Percentiles rank a stretch among this genome's conserved stretches.
These are phyloP conservation scores for Leccinum broughii DNA, from an alignment of 768 basidiomycete species.

Conservation along the genomic window DNA sequence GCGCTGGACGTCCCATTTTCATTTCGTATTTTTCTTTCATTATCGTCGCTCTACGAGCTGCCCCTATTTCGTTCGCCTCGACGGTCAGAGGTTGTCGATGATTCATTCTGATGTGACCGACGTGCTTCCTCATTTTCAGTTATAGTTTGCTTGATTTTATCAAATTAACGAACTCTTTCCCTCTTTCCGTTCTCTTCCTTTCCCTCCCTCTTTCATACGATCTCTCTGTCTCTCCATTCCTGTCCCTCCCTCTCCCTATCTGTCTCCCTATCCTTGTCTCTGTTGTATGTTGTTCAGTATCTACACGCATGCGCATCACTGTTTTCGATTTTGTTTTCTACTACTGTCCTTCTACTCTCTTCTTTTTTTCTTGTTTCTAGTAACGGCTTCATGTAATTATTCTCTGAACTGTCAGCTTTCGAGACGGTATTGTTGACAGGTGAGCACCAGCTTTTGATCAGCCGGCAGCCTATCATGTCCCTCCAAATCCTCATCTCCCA, in stretches of 20 bases:
- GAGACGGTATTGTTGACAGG: no score
- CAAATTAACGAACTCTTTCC: not conserved
- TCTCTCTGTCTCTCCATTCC: not conserved
- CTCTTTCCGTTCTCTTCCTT: not conserved
- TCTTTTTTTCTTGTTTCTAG: not conserved
- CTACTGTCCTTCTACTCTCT: not conserved
- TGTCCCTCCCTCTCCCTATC: not conserved
- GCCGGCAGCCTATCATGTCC: no score
- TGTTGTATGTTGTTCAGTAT: slow-evolving; percentile 20
- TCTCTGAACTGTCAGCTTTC: no score
- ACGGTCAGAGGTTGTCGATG: not conserved
- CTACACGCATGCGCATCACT: slow-evolving; percentile 4
- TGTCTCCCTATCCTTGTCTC: not conserved
- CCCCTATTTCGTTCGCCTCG: no score
- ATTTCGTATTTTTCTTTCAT: not conserved
- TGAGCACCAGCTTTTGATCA: no score
- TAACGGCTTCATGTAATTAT: no score
- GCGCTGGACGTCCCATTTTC: not conserved
- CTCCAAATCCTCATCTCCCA: no score
- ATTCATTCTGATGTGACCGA: not conserved
- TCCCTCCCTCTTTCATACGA: not conserved
- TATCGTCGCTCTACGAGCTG: not conserved
- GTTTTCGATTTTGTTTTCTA: not conserved
- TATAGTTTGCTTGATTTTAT: slow-evolving; percentile 8
- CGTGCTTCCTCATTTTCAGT: not conserved